Evolutionary conservation across 2,329 filamentous ascomycete species (phyloP).

Genomic region (Colletotrichum higginsianum): DNA sequence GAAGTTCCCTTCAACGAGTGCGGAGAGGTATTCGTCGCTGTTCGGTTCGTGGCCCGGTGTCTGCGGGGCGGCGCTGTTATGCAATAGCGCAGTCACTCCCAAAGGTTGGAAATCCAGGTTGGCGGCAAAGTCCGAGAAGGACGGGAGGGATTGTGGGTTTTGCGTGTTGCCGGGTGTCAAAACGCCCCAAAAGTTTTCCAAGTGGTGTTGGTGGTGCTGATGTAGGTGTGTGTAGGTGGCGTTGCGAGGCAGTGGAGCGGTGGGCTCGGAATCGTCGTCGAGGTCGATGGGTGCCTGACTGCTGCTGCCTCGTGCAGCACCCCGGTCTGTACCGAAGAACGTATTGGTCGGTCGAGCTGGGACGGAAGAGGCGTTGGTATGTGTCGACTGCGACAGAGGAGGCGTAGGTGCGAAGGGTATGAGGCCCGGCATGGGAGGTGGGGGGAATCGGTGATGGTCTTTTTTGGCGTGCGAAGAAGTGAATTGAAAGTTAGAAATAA

Average conservation of each 20-base stretch:
- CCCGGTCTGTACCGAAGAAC: conserved; percentile 5
- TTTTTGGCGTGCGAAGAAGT: neutral
- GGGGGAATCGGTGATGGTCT: conserved; percentile 25
- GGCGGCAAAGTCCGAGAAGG: conserved; percentile 35
- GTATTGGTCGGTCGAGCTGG: conserved; percentile 19
- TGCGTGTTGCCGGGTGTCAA: conserved; percentile 4
- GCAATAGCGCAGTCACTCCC: conserved; percentile 13
- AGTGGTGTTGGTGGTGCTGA: conserved; percentile 1
- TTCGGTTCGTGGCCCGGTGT: conserved; percentile 38
- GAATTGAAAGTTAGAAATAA: conserved; percentile 22
- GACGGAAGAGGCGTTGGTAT: conserved; percentile 25
- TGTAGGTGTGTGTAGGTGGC: conserved; percentile 15
- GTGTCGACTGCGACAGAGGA: conserved; percentile 28
- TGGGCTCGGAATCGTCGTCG: conserved; percentile 31
- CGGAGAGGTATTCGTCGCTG: conserved; percentile 46
- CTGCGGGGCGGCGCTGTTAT: conserved; percentile 36
- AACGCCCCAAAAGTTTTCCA: neutral
- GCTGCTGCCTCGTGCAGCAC: conserved; percentile 32
- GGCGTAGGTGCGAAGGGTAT: conserved; percentile 36
- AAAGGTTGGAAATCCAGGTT: conserved; percentile 25
- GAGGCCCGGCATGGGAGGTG: conserved; percentile 38
- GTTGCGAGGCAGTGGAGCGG: conserved; percentile 18
- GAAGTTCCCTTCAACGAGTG: conserved; percentile 50
- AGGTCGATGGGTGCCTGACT: conserved; percentile 37
- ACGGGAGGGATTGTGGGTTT: conserved; percentile 26